Percentiles rank a stretch among this genome's conserved stretches.
phyloP scores from a whole-genome alignment of 23 red algal species.

The Gracilariopsis chorda region DNA sequence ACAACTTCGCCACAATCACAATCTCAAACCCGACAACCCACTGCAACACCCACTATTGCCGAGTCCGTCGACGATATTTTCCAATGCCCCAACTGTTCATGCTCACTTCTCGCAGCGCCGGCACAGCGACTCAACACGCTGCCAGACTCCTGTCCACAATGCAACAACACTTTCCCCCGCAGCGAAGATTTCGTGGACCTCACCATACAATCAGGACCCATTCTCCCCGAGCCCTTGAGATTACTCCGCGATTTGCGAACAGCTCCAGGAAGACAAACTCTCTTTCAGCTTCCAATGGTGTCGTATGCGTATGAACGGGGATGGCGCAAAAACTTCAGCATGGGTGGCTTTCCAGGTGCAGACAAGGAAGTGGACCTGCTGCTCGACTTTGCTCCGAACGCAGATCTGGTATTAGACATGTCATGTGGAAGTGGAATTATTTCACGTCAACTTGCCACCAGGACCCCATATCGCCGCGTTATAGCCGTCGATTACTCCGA shows the following conservation, averaged over 20 bases:
- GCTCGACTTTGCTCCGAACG: constrained; percentile 27
- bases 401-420: constrained; percentile 58
- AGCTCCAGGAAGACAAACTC: constrained; percentile 20
- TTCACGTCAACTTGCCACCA: constrained; percentile 62
- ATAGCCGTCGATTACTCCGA: constrained; percentile 79
- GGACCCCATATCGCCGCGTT: constrained; percentile 25
- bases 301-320: constrained; percentile 93
- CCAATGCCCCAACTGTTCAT: neutral
- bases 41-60: no score
- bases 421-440: constrained; percentile 87
- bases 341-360: constrained; percentile 79
- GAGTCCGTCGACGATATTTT: neutral
- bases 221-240: neutral
- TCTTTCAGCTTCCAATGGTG: constrained; percentile 75
- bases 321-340: constrained; percentile 78
- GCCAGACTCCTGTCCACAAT: neutral
- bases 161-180: neutral
- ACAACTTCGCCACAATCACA: no score
- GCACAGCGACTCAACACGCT: neutral
- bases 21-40: no score
- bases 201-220: neutral
- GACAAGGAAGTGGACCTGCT: constrained; percentile 48
- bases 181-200: neutral
- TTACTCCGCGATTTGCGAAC: neutral
- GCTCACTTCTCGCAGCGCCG: neutral